Conservation (phyloP, 2,329 filamentous ascomycete genomes). For the Fusarium sp. region DNA sequence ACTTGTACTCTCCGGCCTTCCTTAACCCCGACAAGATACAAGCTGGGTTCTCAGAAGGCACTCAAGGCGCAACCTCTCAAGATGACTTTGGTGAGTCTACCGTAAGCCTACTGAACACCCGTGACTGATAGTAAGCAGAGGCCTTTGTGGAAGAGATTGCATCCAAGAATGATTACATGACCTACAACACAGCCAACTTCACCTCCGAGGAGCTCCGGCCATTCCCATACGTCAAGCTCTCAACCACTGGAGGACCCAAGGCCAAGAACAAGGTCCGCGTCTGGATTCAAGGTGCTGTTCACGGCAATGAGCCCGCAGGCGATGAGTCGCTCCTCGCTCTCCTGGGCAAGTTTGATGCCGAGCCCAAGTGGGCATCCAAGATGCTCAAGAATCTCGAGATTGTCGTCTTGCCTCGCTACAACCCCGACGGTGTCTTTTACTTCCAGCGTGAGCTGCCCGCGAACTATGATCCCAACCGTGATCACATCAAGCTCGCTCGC, state of each 20-base stretch:
- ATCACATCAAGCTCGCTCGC: conserved; percentile 49
- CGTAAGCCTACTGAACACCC: no score
- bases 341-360: conserved; percentile 46
- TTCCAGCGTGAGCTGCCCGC: conserved; percentile 48
- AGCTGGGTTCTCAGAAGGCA: conserved; percentile 24
- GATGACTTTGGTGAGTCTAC: conserved; percentile 31
- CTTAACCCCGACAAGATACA: neutral
- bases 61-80: conserved; percentile 31
- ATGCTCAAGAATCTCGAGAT: conserved; percentile 46
- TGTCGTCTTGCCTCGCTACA: conserved; percentile 47
- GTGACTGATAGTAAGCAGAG: no score
- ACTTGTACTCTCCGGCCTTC: conserved; percentile 24
- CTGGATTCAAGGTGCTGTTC: conserved; percentile 49
- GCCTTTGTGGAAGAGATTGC: conserved; percentile 17
- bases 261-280: conserved; percentile 43
- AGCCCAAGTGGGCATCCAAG: conserved; percentile 45
- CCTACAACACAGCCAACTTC: conserved; percentile 27
- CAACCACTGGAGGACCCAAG: conserved; percentile 3
- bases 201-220: conserved; percentile 30
- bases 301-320: conserved; percentile 50
- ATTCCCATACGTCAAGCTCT: conserved; percentile 36
- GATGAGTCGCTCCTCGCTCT: conserved; percentile 48
- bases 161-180: conserved; percentile 28
- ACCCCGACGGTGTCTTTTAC: conserved; percentile 50
- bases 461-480: conserved; percentile 49